These are phyloP conservation scores for Helotiales sp. DNA, from an alignment of 2,329 filamentous ascomycete genomes.

Conservation along the genomic window DNA sequence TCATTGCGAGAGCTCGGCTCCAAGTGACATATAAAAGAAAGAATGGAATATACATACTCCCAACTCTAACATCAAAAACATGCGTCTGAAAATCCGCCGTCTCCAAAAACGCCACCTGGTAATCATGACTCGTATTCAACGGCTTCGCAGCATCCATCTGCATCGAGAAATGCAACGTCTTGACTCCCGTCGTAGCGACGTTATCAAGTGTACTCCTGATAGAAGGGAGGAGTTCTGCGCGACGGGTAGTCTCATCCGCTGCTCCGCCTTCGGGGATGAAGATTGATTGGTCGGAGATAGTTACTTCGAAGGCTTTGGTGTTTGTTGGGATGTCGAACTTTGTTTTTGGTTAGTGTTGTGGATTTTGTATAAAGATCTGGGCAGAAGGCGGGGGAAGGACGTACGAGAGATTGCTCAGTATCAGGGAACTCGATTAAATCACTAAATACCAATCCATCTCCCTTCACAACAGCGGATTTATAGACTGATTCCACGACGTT, in stretches of 20 bases:
- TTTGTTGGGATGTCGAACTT: slow-evolving; percentile 17
- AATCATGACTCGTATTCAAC: slow-evolving; percentile 60
- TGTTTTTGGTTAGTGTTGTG: not conserved
- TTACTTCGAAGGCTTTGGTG: slow-evolving; percentile 30
- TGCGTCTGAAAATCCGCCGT: slow-evolving; percentile 47
- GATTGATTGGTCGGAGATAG: slow-evolving; percentile 57
- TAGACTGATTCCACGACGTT: slow-evolving; percentile 25
- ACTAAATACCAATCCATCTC: slow-evolving; percentile 21
- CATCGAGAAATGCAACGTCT: slow-evolving; percentile 61
- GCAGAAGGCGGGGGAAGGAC: not conserved
- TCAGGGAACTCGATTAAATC: slow-evolving; percentile 1
- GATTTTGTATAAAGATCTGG: not conserved
- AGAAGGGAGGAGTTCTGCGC: slow-evolving; percentile 54
- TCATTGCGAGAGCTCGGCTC: no score
- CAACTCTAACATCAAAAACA: slow-evolving; percentile 49
- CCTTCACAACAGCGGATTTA: slow-evolving; percentile 31
- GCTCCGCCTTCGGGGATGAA: slow-evolving; percentile 48
- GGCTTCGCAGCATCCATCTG: slow-evolving; percentile 50
- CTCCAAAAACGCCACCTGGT: slow-evolving; percentile 54
- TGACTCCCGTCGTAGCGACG: slow-evolving; percentile 51
- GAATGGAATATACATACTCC: no score
- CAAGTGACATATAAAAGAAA: no score
- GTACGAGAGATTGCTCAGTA: not conserved
- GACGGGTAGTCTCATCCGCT: slow-evolving; percentile 57
- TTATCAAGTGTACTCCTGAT: slow-evolving; percentile 48